phyloP scores from a whole-genome alignment of 495 filamentous ascomycete species.

The Hypomontagnella monticulosa region DNA sequence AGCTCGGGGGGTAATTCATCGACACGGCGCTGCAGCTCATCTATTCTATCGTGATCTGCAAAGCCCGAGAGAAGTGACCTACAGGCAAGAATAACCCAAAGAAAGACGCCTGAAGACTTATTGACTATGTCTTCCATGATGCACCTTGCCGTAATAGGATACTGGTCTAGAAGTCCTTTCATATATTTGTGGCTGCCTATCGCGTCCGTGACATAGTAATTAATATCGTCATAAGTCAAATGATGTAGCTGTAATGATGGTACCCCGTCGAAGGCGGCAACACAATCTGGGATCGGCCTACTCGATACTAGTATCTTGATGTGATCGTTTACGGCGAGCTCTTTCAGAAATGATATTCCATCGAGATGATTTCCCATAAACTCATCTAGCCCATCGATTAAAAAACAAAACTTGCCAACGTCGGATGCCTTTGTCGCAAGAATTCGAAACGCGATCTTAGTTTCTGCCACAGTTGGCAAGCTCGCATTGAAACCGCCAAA shows the following conservation, averaged over 20 bases:
- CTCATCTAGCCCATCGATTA: constrained; percentile 29
- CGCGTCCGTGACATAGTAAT: constrained; percentile 23
- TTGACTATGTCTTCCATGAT: constrained; percentile 41
- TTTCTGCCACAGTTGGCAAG: constrained; percentile 2
- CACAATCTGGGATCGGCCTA: constrained; percentile 23
- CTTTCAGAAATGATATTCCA: constrained; percentile 1
- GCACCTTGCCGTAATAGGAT: not conserved
- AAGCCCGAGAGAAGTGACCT: constrained; percentile 35
- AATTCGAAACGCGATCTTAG: not conserved
- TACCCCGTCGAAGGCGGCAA: constrained; percentile 5
- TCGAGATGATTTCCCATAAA: constrained; percentile 4
- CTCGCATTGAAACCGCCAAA: not conserved
- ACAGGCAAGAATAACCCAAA: constrained; percentile 49
- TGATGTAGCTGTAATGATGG: constrained; percentile 41
- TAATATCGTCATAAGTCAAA: constrained; percentile 42
- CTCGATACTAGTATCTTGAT: constrained; percentile 31
- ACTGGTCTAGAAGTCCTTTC: not conserved
- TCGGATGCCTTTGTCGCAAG: not conserved
- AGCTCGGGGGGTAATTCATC: constrained; percentile 43
- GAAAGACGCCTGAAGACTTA: constrained; percentile 51
- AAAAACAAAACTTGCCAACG: constrained; percentile 14
- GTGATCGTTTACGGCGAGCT: not conserved
- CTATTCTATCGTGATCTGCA: constrained; percentile 17
- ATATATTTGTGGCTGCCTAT: constrained; percentile 15
- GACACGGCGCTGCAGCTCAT: constrained; percentile 33